Evolutionary conservation across 2,329 filamentous ascomycete genomes (phyloP), one percentile per base, ranked within the genome.

Genomic region (Lachnellula occidentalis): DNA sequence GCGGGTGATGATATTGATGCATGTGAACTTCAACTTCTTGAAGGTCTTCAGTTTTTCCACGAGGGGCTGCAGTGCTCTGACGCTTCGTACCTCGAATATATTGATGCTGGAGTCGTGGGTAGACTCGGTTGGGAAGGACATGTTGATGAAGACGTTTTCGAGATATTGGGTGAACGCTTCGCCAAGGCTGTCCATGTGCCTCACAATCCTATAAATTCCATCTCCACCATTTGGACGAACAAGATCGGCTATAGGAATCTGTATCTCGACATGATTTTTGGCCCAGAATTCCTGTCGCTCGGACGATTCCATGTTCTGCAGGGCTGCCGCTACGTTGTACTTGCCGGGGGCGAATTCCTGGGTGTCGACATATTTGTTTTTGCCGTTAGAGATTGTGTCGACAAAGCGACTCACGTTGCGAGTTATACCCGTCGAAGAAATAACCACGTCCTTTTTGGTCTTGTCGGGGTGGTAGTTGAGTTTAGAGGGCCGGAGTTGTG

Each of bases 371-470:
- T 39, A 45, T 45, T 22, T 57, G 55, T 27, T 55, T 52, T 7
- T 56, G 45, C 5, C 47, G 48, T 14, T 56, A 47, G 15, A 43
- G 11, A 43, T 21, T 6, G 11, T 17, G 19, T 61, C 57, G 14
- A 41, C 46, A 5, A 58, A 43, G 14, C 50, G 51, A 21, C 55
- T 48, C 27, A 34, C 15, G 41, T 63, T 64, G 19, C 54, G 56
- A 14, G 41, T 41, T n/a, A 59, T 34, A 5, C 56, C 54, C n/a
- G 24, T 15, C n/a, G 48, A 31, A 5, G 41, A 47, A 36, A 64
- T 56, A 21, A 63, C 42, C 37, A 64, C 56, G 12, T 63, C 60
- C 37, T 57, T 58, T 42, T 52, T 58, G 5, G 42, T 46, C 14
- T 54, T 56, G 24, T 59, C 55, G 14, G 53, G 21, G n/a, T 57